Conservation (phyloP, 2,329 filamentous ascomycete genomes). For the Claviceps sorghi region DNA sequence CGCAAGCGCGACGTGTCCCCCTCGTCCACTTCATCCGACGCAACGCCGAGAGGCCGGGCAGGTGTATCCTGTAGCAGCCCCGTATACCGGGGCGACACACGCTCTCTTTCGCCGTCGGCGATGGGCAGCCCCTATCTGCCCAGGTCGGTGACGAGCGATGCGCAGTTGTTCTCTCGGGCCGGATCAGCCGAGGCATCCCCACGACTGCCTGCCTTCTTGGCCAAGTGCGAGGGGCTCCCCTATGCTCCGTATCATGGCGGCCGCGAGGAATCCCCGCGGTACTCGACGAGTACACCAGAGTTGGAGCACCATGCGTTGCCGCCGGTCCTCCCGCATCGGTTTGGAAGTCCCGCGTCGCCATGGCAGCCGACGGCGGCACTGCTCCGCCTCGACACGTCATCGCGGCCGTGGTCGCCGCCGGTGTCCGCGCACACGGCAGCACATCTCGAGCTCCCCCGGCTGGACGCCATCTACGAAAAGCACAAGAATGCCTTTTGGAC, state of each 20-base stretch:
- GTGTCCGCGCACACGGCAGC: conserved; percentile 20
- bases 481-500: conserved; percentile 62
- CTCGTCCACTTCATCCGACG: conserved; percentile 44
- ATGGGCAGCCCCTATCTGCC: conserved; percentile 30
- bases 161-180: conserved; percentile 41
- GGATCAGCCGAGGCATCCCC: conserved; percentile 28
- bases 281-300: conserved; percentile 27
- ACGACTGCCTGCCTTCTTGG: conserved; percentile 46
- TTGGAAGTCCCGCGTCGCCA: conserved; percentile 9
- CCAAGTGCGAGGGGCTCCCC: conserved; percentile 45
- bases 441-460: conserved; percentile 48
- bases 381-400: conserved; percentile 48
- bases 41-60: conserved; percentile 33
- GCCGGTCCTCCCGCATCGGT: conserved; percentile 22
- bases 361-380: conserved; percentile 26
- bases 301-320: conserved; percentile 32
- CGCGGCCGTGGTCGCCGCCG: conserved; percentile 24
- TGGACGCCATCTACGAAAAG: conserved; percentile 54
- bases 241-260: conserved; percentile 18
- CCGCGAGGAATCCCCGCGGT: conserved; percentile 23
- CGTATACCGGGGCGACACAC: conserved; percentile 32
- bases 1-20: conserved; percentile 62
- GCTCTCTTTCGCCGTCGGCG: conserved; percentile 33
- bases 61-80: conserved; percentile 37
- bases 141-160: conserved; percentile 28